Conservation (phyloP, 1,139 yeast species). For the Suhomyces panamericanus region DNA sequence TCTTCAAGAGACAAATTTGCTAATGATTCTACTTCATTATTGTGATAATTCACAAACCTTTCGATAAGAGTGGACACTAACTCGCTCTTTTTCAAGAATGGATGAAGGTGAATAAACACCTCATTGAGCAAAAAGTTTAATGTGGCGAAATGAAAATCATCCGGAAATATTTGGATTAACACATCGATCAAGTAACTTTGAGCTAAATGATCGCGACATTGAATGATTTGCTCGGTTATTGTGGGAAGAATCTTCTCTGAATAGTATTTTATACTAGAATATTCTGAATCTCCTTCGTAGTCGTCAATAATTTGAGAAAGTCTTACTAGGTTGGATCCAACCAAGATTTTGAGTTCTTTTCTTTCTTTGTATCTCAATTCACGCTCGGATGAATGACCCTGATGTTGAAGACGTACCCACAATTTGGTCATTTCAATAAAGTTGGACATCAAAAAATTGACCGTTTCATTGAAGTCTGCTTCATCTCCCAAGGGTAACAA, state of each 20-base stretch:
- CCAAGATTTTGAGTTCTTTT: constrained; percentile 84
- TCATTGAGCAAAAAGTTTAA: constrained; percentile 65
- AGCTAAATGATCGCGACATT: constrained; percentile 88
- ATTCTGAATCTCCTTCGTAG: constrained; percentile 37
- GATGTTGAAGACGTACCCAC: constrained; percentile 96
- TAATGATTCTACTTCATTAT: constrained; percentile 30
- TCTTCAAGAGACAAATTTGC: constrained; percentile 12
- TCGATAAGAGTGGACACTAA: constrained; percentile 71
- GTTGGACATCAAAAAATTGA: constrained; percentile 75
- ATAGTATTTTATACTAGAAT: constrained; percentile 50
- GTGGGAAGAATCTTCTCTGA: constrained; percentile 69
- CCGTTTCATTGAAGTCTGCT: constrained; percentile 61
- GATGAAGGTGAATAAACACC: constrained; percentile 63
- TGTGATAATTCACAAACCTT: constrained; percentile 63
- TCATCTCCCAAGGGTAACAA: constrained; percentile 51
- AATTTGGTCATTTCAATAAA: constrained; percentile 96
- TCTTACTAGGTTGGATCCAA: constrained; percentile 89
- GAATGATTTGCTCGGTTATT: constrained; percentile 85
- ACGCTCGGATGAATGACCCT: constrained; percentile 87
- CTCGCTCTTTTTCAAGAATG: constrained; percentile 65
- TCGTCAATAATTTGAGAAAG: constrained; percentile 84
- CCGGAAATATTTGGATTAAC: constrained; percentile 91
- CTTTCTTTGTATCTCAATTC: constrained; percentile 76
- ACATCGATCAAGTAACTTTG: constrained; percentile 91
- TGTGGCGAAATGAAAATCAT: constrained; percentile 81